These are phyloP conservation scores for Suhomyces emberorum DNA, from an alignment of 805 yeast genomes.

Conservation along the genomic window DNA sequence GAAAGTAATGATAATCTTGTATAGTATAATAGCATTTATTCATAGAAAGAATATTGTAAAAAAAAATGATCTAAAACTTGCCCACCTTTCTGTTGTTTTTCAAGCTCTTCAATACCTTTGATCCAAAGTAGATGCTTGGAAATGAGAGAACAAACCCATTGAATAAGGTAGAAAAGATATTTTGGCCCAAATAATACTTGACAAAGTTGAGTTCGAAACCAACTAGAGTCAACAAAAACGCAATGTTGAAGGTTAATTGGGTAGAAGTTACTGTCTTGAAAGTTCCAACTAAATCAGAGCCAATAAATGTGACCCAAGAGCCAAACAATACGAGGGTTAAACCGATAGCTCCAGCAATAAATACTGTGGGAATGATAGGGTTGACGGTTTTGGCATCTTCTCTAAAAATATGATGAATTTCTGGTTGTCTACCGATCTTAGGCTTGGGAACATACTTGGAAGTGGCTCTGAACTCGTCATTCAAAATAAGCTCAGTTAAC, in stretches of 20 bases:
- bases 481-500: conserved; percentile 32
- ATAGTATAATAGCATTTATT: neutral
- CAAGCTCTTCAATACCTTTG: conserved; percentile 58
- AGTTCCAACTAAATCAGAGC: conserved; percentile 29
- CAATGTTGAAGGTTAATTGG: conserved; percentile 36
- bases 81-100: conserved; percentile 30
- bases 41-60: conserved; percentile 2
- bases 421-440: conserved; percentile 51
- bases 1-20: conserved; percentile 16
- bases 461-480: conserved; percentile 21
- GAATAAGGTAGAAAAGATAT: conserved; percentile 58
- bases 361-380: conserved; percentile 48
- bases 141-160: conserved; percentile 47
- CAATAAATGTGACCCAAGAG: conserved; percentile 37
- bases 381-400: conserved; percentile 51
- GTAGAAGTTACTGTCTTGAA: conserved; percentile 32
- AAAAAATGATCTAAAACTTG: conserved; percentile 9
- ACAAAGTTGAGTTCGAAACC: conserved; percentile 53
- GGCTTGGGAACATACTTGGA: conserved; percentile 22
- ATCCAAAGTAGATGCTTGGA: conserved; percentile 58
- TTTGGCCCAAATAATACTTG: conserved; percentile 55
- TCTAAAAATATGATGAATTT: conserved; percentile 62
- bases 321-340: conserved; percentile 43
- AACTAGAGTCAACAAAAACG: conserved; percentile 47
- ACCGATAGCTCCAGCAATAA: conserved; percentile 42